Evolutionary conservation across 352 stramenopile genomes (phyloP).

Genomic region (Blastocystis sp.): DNA sequence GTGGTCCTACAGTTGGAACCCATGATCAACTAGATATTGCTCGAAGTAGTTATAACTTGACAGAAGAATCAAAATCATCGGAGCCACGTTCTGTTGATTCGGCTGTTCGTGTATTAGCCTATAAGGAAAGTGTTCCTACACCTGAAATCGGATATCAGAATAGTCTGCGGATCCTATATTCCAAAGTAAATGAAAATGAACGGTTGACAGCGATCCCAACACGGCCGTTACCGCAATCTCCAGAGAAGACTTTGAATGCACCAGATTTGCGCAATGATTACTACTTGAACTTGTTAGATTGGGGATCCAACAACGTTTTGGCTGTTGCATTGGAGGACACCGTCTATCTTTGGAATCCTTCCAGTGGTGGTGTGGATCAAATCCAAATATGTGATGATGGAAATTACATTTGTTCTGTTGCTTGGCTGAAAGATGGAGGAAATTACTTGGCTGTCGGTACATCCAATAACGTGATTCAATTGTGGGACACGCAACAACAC

Average conservation of each 20-base stretch:
- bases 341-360: constrained; percentile 96
- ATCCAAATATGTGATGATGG: constrained; percentile 76
- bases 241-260: constrained; percentile 90
- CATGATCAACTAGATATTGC: constrained; percentile 22
- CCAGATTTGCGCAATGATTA: constrained; percentile 97
- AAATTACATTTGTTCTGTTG: constrained; percentile 91
- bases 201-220: constrained; percentile 75
- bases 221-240: constrained; percentile 88
- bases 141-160: constrained; percentile 88
- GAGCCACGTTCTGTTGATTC: constrained; percentile 71
- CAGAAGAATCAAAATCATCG: constrained; percentile 68
- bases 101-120: constrained; percentile 87
- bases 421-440: constrained; percentile 82
- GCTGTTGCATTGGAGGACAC: constrained; percentile 89
- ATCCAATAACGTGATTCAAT: constrained; percentile 81
- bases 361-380: constrained; percentile 86
- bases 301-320: constrained; percentile 88
- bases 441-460: constrained; percentile 88
- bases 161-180: constrained; percentile 90
- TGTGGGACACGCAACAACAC: constrained; percentile 87
- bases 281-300: constrained; percentile 96
- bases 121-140: constrained; percentile 87
- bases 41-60: not conserved
- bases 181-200: constrained; percentile 72
- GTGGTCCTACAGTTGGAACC: not conserved